Evolutionary conservation across 257 asterid species (phyloP), one percentile per base, ranked within the genome.

Genomic region (Handroanthus guayacan): DNA sequence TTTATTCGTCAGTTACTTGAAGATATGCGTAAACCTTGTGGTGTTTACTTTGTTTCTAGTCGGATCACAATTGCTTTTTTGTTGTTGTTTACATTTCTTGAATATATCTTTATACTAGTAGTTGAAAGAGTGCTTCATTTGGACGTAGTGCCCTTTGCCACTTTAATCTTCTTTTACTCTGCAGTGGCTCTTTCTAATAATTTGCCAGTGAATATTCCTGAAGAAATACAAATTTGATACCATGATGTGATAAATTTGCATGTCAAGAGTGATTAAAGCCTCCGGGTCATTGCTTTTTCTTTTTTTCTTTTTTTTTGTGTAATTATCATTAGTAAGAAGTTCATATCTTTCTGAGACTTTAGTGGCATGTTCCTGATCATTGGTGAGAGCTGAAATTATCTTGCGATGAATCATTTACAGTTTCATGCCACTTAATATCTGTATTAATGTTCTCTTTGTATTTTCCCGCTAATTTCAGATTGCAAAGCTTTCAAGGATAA

Each of bases 401-500:
- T 54, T 16, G 5, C 13, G 9, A 9, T 36, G 5, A 16, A n/a
- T 3, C 1, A 13, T 67, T n/a, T 39, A 11, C 34, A 38, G 50
- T 39, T 39, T 3, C 7, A 56, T 47, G 39, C 38, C 36, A 50
- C 9, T 63, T 18, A 18, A 11, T 47, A 18, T 71, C 43, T 38
- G 6, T 67, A 34, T 9, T 64, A 25, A 79, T 62, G 44, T 65
- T 60, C 0, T 45, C 25, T 50, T 47, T 14, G 5, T 41, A 6
- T 44, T 38, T 14, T 78, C 12, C 20, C 67, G 20, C 14, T 61
- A 25, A 4, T 64, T 41, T 50, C 87, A 93, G 98, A 91, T 84
- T 89, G 95, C 93, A 87, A 84, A 74, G 4, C 84, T 38, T 93
- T 91, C 79, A 91, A 88, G 78, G 91, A 91, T 16, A 87, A 80